These are phyloP conservation scores for Euphorbia celastroides DNA, from an alignment of 441 rosid species.

Conservation along the genomic window DNA sequence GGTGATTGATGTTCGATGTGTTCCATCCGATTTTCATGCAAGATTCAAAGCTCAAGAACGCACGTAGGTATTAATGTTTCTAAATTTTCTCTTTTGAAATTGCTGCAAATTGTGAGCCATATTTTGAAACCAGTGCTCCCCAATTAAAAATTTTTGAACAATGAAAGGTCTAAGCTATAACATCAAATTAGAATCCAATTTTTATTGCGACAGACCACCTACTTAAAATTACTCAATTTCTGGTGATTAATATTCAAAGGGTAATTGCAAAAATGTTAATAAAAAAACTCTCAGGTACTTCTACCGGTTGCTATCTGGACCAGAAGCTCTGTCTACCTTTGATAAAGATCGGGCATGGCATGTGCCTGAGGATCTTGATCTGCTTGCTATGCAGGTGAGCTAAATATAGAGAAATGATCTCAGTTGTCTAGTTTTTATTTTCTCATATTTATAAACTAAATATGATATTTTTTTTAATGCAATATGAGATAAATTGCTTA, in stretches of 20 bases:
- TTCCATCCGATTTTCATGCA: constrained; percentile 81
- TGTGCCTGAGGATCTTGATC: constrained; percentile 63
- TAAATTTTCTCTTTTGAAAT: constrained; percentile 9
- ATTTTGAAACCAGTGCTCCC: not conserved
- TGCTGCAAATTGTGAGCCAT: constrained; percentile 7
- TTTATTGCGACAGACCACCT: not conserved
- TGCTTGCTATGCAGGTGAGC: constrained; percentile 71
- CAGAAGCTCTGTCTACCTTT: constrained; percentile 65
- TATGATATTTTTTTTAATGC: too few relatives aligned
- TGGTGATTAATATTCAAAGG: constrained; percentile 6
- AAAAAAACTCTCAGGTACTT: constrained; percentile 52
- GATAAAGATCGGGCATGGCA: constrained; percentile 88
- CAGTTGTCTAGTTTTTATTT: constrained; percentile 5
- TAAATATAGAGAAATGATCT: constrained; percentile 4
- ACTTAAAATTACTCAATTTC: not conserved
- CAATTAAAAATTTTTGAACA: not conserved
- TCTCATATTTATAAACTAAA: not conserved
- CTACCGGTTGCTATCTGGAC: constrained; percentile 70
- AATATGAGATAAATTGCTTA: constrained; percentile 11
- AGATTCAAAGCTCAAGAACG: constrained; percentile 86
- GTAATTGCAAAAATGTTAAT: constrained; percentile 11
- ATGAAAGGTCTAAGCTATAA: not conserved
- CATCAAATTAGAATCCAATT: not conserved
- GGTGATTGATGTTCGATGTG: constrained; percentile 70
- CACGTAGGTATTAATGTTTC: constrained; percentile 63